Percentiles rank a stretch among this genome's conserved stretches.
phyloP scores from a whole-genome alignment of 1,284 basidiomycete genomes.

The Apiotrichum laibachii region DNA sequence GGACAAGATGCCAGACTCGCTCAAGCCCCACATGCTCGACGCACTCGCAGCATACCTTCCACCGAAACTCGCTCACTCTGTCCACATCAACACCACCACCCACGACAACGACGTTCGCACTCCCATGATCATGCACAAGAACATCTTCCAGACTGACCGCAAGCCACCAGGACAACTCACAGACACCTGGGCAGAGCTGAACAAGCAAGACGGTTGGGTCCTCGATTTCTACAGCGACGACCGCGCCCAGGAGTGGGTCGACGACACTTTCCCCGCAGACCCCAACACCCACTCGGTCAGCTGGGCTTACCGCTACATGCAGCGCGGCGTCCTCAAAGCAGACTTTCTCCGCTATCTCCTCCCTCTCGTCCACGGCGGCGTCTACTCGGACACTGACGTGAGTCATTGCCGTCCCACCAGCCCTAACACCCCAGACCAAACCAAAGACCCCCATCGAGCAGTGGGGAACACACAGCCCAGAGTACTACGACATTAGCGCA shows the following conservation, averaged over 20 bases:
- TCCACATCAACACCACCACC: not conserved
- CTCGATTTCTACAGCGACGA: slow-evolving; percentile 46
- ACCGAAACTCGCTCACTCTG: not conserved
- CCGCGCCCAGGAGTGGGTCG: slow-evolving; percentile 40
- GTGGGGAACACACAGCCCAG: slow-evolving; percentile 38
- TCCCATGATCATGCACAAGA: slow-evolving; percentile 34
- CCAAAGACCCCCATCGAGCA: slow-evolving; percentile 38
- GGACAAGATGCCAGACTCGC: not conserved
- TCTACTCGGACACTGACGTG: slow-evolving; percentile 51
- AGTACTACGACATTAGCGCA: slow-evolving; percentile 27
- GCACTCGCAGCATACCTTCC: not conserved
- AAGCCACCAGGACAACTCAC: slow-evolving; percentile 16
- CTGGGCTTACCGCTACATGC: slow-evolving; percentile 46
- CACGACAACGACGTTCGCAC: not conserved
- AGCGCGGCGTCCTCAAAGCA: slow-evolving; percentile 48
- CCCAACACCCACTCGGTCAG: slow-evolving; percentile 22
- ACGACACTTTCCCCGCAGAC: slow-evolving; percentile 28
- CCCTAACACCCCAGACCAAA: slow-evolving; percentile 28
- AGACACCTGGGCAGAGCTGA: slow-evolving; percentile 29
- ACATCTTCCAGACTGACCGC: slow-evolving; percentile 46
- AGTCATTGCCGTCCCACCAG: slow-evolving; percentile 13
- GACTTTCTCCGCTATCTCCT: slow-evolving; percentile 52
- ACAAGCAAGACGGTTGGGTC: slow-evolving; percentile 37
- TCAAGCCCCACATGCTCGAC: not conserved
- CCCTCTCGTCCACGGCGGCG: slow-evolving; percentile 50